Evolutionary conservation across 768 basidiomycete genomes (phyloP), one percentile per base, ranked within the genome.

Genomic region (Rubroboletus pulcherrimus): DNA sequence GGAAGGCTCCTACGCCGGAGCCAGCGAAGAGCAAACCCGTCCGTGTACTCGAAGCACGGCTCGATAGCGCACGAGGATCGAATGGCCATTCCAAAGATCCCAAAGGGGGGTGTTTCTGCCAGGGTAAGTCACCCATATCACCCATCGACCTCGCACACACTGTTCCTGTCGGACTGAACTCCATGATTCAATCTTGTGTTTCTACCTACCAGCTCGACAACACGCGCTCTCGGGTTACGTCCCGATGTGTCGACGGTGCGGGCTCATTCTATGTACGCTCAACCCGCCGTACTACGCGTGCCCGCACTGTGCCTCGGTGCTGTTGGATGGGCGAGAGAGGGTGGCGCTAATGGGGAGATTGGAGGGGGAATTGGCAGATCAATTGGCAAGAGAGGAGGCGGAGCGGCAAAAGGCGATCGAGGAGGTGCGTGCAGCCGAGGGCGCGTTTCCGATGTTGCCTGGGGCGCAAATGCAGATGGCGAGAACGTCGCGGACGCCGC

Each of bases 21-120:
- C 63, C 69, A 1, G 66, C 66, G 2, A 85, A 81, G 66, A 86
- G 81, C 67, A 75, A 69, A 56, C 75, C 74, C 34, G 75, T 87
- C 14, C 69, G 69, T 5, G 61, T 57, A 24, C 73, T 88, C 17
- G 83, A 86, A 60, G 61, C 68, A 7, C 68, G 84, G 39, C 67
- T 80, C 33, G 61, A 70, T n/a, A 75, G 70, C 5, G 66, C 83
- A 24, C 65, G 64, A 15, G 66, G 64, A 14, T 64, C 73, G 3
- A 67, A 67, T n/a, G 72, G 72, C 0, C 66, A 51, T 0, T 65
- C 71, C 39, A 80, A 71, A 53, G 85, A 88, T 67, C 79, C 83
- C 0, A 80, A 78, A 39, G 81, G 83, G 5, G 85, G 86, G 0
- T 89, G 87, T 63, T 89, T 86, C 63, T 89, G 87, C 61, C 81